These are phyloP conservation scores for Triticum timopheevii DNA, from an alignment of 176 grass and related monocot genomes.

Conservation along the genomic window DNA sequence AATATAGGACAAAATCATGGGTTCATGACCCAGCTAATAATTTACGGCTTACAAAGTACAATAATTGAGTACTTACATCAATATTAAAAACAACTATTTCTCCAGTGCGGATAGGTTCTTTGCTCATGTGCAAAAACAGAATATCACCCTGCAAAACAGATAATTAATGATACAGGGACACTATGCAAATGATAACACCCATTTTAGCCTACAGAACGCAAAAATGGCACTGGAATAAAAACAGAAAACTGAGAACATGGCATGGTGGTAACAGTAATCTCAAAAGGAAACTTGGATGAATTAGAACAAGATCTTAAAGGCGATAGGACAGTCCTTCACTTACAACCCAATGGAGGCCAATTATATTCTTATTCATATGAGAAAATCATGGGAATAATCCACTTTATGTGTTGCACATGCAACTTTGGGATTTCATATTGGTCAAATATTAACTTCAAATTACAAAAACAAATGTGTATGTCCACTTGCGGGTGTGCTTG, in stretches of 20 bases:
- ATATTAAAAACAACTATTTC: conserved; percentile 88
- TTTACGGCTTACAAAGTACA: neutral
- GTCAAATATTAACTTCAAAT: neutral
- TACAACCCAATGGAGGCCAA: neutral
- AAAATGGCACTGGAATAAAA: neutral
- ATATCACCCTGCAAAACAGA: conserved; percentile 65
- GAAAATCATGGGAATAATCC: neutral
- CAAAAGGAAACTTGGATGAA: neutral
- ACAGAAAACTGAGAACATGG: neutral
- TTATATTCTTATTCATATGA: neutral
- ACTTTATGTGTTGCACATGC: neutral
- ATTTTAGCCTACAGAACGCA: neutral
- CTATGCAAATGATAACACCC: neutral
- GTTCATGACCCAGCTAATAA: neutral
- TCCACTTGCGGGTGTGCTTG: neutral
- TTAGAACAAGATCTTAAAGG: neutral
- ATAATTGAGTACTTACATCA: conserved; percentile 45
- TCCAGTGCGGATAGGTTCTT: conserved; percentile 66
- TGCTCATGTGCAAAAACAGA: conserved; percentile 71
- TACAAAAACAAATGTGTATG: neutral
- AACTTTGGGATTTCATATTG: neutral
- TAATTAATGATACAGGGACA: conserved; percentile 17
- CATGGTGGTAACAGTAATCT: neutral
- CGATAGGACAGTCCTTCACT: neutral
- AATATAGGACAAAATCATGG: neutral